phyloP scores from a whole-genome alignment of 352 stramenopile species.

The Pilasporangium apinafurcum region DNA sequence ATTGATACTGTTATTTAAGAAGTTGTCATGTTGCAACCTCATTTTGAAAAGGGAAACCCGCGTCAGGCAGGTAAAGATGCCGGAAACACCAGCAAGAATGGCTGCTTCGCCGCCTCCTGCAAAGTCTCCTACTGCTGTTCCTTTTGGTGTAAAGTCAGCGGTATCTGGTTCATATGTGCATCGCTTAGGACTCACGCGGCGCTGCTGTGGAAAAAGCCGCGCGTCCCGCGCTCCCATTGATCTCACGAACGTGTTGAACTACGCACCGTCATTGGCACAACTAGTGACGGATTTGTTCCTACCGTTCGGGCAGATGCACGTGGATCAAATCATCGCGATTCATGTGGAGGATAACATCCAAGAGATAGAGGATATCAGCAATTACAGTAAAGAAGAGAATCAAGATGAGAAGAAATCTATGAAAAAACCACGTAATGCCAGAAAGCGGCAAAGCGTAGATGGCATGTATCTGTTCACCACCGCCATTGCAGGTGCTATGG shows the following conservation, averaged over 20 bases:
- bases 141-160: conserved; percentile 3
- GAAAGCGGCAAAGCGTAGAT: background rate
- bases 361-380: background rate
- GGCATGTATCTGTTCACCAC: conserved; percentile 19
- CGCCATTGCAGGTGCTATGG: conserved; percentile 40
- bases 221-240: conserved; percentile 28
- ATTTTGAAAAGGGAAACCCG: no score
- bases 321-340: conserved; percentile 46
- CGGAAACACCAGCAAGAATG: conserved; percentile 7
- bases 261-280: conserved; percentile 20
- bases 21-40: no score
- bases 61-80: no score
- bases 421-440: background rate
- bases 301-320: conserved; percentile 28
- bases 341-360: conserved; percentile 10
- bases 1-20: no score
- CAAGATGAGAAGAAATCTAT: background rate
- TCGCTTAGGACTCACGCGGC: conserved; percentile 26
- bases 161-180: conserved; percentile 34
- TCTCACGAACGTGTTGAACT: conserved; percentile 24
- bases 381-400: background rate
- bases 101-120: background rate
- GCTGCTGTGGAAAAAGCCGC: conserved; percentile 18
- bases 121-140: conserved; percentile 1
- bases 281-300: conserved; percentile 29